phyloP scores from a whole-genome alignment of 1,284 basidiomycete species.

The Kwoniella shivajii region DNA sequence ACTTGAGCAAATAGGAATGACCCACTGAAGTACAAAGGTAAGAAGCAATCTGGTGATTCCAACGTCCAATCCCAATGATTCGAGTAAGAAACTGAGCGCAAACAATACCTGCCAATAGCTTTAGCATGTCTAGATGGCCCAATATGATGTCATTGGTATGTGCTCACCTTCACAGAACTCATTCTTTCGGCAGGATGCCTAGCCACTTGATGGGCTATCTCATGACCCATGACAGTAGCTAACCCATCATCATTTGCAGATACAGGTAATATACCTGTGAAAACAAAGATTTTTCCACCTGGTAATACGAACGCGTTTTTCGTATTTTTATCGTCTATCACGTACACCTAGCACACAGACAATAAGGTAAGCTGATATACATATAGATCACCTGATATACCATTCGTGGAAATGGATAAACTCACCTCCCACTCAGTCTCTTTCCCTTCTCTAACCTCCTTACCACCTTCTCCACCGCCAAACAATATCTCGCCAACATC shows the following conservation, averaged over 20 bases:
- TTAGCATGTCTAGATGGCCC: neutral
- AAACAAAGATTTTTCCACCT: constrained; percentile 78
- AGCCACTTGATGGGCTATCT: constrained; percentile 84
- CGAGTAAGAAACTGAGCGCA: constrained; percentile 59
- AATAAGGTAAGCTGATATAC: too few relatives aligned
- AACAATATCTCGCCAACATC: constrained; percentile 37
- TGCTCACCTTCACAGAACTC: constrained; percentile 61
- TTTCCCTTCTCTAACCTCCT: constrained; percentile 49
- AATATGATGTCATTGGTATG: neutral
- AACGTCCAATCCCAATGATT: constrained; percentile 64
- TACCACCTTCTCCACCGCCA: constrained; percentile 25
- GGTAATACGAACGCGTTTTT: constrained; percentile 81
- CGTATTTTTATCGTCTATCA: constrained; percentile 72
- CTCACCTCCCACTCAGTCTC: constrained; percentile 54
- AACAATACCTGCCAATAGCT: constrained; percentile 56
- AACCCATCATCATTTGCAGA: constrained; percentile 78
- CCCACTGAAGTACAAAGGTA: constrained; percentile 62
- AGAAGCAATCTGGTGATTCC: constrained; percentile 57
- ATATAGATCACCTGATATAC: constrained; percentile 16
- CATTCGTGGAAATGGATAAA: neutral
- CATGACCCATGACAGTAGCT: constrained; percentile 84
- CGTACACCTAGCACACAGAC: constrained; percentile 63
- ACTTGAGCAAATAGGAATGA: neutral
- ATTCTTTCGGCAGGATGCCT: constrained; percentile 74
- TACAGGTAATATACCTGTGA: constrained; percentile 83